Percentiles rank a stretch among this genome's conserved stretches.
These are phyloP conservation scores for Neurospora tetrasperma DNA, from an alignment of 495 filamentous ascomycete genomes.

Conservation along the genomic window DNA sequence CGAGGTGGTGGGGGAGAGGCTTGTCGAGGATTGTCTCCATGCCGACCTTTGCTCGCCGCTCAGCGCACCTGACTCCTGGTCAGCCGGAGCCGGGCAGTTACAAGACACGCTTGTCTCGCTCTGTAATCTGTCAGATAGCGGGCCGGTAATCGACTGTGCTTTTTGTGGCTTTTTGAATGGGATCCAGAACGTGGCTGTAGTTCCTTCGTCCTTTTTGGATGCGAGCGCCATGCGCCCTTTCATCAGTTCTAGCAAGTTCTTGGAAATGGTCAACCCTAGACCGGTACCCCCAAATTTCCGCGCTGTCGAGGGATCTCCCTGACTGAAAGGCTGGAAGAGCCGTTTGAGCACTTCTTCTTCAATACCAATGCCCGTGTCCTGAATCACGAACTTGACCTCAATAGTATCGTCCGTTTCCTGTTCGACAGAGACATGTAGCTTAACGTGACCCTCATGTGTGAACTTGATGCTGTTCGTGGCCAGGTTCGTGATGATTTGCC, in stretches of 20 bases:
- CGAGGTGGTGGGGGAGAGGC: slow-evolving; percentile 13
- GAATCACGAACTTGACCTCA: slow-evolving; percentile 51
- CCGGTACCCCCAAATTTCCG: slow-evolving; percentile 74
- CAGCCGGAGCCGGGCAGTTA: slow-evolving; percentile 30
- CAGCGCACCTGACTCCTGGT: not conserved
- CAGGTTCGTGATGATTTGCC: slow-evolving; percentile 78
- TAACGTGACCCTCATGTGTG: slow-evolving; percentile 61
- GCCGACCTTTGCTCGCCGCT: slow-evolving; percentile 22
- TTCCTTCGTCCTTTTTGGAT: slow-evolving; percentile 49
- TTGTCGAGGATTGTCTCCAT: slow-evolving; percentile 23
- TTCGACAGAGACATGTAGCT: slow-evolving; percentile 38
- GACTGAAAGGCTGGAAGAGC: slow-evolving; percentile 78
- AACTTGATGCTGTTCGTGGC: slow-evolving; percentile 89
- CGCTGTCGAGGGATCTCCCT: slow-evolving; percentile 70
- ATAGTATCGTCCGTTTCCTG: slow-evolving; percentile 38
- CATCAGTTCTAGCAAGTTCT: slow-evolving; percentile 73
- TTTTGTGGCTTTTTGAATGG: slow-evolving; percentile 49
- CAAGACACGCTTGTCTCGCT: slow-evolving; percentile 53
- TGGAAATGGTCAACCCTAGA: slow-evolving; percentile 71
- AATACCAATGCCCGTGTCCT: slow-evolving; percentile 80
- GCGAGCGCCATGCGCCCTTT: slow-evolving; percentile 58
- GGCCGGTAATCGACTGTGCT: slow-evolving; percentile 26
- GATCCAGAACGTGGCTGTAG: slow-evolving; percentile 56
- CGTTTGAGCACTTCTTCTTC: slow-evolving; percentile 60
- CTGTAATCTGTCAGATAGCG: slow-evolving; percentile 49